phyloP scores from a whole-genome alignment of 768 basidiomycete species.

The Calocera cornea region DNA sequence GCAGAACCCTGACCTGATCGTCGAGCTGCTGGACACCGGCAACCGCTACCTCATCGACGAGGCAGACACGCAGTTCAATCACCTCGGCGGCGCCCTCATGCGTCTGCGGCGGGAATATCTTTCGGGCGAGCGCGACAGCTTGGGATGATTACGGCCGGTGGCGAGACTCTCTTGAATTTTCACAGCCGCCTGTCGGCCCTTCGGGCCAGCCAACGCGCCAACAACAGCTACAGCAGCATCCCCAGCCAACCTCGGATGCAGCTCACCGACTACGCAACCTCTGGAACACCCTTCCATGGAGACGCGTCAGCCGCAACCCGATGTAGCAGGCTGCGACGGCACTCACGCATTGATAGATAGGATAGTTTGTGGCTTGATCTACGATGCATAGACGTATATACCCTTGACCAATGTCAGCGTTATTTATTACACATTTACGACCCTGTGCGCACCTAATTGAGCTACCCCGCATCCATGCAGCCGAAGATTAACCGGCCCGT shows the following conservation, averaged over 20 bases:
- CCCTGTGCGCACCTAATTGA: not conserved
- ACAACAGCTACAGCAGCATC: not conserved
- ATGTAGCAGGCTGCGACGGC: not conserved
- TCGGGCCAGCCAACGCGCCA: not conserved
- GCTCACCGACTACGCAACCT: not conserved
- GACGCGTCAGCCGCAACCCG: not conserved
- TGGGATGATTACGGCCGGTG: not conserved
- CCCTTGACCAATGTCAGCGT: not conserved
- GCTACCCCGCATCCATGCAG: not conserved
- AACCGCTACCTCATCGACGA: not conserved
- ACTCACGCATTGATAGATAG: not conserved
- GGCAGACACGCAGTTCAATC: not conserved
- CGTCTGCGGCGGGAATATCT: conserved; percentile 1
- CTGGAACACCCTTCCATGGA: not conserved
- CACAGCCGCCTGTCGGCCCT: not conserved
- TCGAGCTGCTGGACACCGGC: not conserved
- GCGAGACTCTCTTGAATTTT: not conserved
- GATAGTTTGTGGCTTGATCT: conserved; percentile 3
- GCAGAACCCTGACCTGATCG: not conserved
- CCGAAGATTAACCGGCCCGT: not conserved
- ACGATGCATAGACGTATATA: not conserved
- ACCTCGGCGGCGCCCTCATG: not conserved
- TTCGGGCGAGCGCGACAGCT: not conserved
- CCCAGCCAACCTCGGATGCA: not conserved
- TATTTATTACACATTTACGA: not conserved